Evolutionary conservation across 2,329 filamentous ascomycete genomes (phyloP).

Genomic region (Arthrinium phaeospermum): DNA sequence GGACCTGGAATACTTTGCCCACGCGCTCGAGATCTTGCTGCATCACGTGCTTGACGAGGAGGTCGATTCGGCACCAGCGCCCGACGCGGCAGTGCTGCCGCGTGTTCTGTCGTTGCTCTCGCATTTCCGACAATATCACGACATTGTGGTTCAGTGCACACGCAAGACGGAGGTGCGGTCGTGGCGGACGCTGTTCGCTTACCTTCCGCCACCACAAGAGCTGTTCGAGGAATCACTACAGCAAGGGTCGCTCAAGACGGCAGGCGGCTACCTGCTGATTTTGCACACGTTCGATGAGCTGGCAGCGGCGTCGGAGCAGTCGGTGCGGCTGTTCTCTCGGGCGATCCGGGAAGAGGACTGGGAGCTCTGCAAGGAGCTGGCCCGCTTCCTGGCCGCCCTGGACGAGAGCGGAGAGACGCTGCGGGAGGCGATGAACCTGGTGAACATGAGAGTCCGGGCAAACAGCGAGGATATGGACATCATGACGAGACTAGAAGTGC

Average conservation of each 20-base stretch:
- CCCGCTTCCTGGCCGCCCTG: constrained; percentile 91
- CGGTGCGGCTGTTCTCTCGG: constrained; percentile 78
- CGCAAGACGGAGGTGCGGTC: constrained; percentile 95
- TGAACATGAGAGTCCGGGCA: constrained; percentile 50
- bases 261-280: constrained; percentile 93
- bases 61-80: constrained; percentile 73
- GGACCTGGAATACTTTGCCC: constrained; percentile 87
- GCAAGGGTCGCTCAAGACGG: constrained; percentile 87
- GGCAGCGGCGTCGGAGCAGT: constrained; percentile 73
- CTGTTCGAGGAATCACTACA: constrained; percentile 92
- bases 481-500: constrained; percentile 41
- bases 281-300: constrained; percentile 82
- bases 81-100: constrained; percentile 68
- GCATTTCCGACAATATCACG: constrained; percentile 84
- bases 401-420: constrained; percentile 86
- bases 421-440: constrained; percentile 70
- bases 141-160: constrained; percentile 95
- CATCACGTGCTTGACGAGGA: constrained; percentile 95
- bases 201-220: constrained; percentile 87
- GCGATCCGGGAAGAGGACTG: constrained; percentile 88
- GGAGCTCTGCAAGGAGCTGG: constrained; percentile 94
- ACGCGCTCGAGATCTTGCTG: constrained; percentile 88
- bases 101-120: constrained; percentile 69
- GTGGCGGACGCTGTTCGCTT: constrained; percentile 91
- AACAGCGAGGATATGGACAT: constrained; percentile 35